A percentile compares a stretch with the other conserved stretches of the same genome.
phyloP scores from a whole-genome alignment of 139 green algal species.

The Volvox africanus region DNA sequence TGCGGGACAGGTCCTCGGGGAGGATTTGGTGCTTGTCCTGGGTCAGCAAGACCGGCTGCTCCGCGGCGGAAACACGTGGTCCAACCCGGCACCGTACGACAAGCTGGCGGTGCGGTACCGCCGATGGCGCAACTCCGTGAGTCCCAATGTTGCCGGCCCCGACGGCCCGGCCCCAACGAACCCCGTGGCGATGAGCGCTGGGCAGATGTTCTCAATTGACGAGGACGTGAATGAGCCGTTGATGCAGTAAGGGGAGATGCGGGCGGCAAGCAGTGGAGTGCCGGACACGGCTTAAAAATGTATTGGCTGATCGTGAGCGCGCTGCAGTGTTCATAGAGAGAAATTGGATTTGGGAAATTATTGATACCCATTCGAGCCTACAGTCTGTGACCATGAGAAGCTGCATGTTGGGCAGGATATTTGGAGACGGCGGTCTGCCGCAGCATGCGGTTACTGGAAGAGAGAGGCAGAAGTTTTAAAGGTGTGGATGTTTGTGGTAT shows the following conservation, averaged over 20 bases:
- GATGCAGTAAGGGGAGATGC: background rate
- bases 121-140: conserved; percentile 88
- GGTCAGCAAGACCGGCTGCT: conserved; percentile 97
- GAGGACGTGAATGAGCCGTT: conserved; percentile 18
- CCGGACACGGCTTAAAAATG: background rate
- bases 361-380: no score
- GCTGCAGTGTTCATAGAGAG: no score
- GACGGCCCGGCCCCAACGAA: background rate
- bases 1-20: conserved; percentile 86
- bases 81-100: conserved; percentile 95
- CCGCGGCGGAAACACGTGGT: conserved; percentile 91
- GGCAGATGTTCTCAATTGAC: conserved; percentile 50
- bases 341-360: background rate
- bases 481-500: no score
- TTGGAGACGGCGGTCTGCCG: no score
- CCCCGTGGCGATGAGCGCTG: conserved; percentile 44
- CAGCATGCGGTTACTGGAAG: no score
- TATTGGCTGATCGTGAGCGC: background rate
- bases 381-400: no score
- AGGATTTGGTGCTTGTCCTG: conserved; percentile 95
- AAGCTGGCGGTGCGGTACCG: conserved; percentile 97
- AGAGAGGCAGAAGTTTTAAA: no score
- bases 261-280: no score
- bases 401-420: no score
- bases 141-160: background rate